phyloP scores from a whole-genome alignment of 345 rosid species.

The Pistacia integerrima region DNA sequence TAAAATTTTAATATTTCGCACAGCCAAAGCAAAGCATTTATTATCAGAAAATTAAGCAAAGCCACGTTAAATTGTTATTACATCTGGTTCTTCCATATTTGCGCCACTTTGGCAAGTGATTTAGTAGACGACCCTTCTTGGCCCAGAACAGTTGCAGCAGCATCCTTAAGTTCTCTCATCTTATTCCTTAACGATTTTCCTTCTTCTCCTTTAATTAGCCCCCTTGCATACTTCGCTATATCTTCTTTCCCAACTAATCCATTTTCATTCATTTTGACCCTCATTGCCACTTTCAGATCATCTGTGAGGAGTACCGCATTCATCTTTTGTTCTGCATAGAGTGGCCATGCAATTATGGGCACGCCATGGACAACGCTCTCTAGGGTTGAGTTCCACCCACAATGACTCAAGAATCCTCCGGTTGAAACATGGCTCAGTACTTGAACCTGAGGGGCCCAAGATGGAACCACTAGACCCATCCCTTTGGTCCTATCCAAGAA shows the following conservation, averaged over 20 bases:
- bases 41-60: too few relatives aligned
- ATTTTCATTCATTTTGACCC: slow-evolving; percentile 23
- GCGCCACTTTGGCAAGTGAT: slow-evolving; percentile 26
- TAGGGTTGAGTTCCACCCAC: slow-evolving; percentile 43
- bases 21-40: too few relatives aligned
- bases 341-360: slow-evolving; percentile 47
- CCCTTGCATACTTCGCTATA: slow-evolving; percentile 24
- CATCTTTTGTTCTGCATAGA: slow-evolving; percentile 43
- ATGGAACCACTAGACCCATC: slow-evolving; percentile 29
- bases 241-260: slow-evolving; percentile 32
- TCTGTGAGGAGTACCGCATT: slow-evolving; percentile 31
- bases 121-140: slow-evolving; percentile 36
- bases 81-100: slow-evolving; percentile 29
- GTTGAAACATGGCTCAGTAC: slow-evolving; percentile 38
- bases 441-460: slow-evolving; percentile 44
- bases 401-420: slow-evolving; percentile 43
- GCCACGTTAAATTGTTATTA: too few relatives aligned
- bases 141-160: slow-evolving; percentile 17
- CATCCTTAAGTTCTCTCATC: slow-evolving; percentile 25
- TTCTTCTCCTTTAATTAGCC: slow-evolving; percentile 34
- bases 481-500: slow-evolving; percentile 36
- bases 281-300: slow-evolving; percentile 31
- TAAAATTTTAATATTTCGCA: too few relatives aligned
- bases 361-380: slow-evolving; percentile 41
- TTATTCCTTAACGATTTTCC: slow-evolving; percentile 30